Conservation (phyloP, 306 rosid species). For the Sesbania bispinosa region DNA sequence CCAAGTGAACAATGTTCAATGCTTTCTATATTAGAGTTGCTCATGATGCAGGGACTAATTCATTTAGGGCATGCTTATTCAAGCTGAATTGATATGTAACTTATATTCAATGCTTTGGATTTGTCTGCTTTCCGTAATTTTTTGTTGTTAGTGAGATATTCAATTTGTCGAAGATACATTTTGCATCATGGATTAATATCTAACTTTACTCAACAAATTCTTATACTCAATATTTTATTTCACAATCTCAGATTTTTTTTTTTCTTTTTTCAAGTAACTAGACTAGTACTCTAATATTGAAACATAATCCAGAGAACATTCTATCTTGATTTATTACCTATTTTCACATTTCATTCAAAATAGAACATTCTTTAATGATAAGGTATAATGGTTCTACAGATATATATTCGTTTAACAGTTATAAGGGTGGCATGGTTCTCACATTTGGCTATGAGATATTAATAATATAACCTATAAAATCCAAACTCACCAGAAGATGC, state of each 20-base stretch:
- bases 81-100: background rate
- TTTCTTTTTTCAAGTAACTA: too few relatives aligned
- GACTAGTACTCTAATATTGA: too few relatives aligned
- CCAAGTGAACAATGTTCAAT: too few relatives aligned
- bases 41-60: background rate
- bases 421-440: too few relatives aligned
- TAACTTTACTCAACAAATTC: background rate
- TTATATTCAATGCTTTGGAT: too few relatives aligned
- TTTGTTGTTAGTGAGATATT: background rate
- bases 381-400: too few relatives aligned
- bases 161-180: background rate
- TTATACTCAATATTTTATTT: background rate
- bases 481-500: background rate
- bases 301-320: too few relatives aligned
- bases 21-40: too few relatives aligned
- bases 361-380: background rate
- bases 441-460: too few relatives aligned
- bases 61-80: background rate
- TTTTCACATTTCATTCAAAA: background rate
- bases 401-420: too few relatives aligned
- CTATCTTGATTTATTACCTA: background rate
- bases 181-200: background rate
- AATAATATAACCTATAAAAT: too few relatives aligned
- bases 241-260: background rate
- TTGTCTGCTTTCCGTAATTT: too few relatives aligned